Evolutionary conservation across 176 grass and related monocot species (phyloP), one percentile per base, ranked within the genome.

Genomic region (Aegilops sharonensis): DNA sequence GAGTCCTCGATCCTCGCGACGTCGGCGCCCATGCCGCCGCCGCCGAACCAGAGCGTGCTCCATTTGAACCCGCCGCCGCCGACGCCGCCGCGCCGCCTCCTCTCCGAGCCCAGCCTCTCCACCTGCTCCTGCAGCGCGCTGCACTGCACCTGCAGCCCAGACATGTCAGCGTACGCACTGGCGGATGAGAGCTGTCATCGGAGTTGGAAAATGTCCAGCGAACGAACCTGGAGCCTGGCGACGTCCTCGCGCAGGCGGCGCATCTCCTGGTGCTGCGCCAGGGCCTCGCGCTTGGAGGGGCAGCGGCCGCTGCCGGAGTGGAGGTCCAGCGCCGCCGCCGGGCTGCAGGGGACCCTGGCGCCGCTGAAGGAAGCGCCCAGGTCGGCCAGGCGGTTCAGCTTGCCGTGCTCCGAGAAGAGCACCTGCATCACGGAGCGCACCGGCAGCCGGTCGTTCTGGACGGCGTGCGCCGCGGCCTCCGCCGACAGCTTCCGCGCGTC

Each of bases 381-480:
- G 61, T 98, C 93, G 14, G 94, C 83, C 7, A 96, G 79, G 37
- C 90, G 94, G 80, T 91, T 96, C 11, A 99, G 89, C 88, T 96
- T 99, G 60, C 86, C 87, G 89, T 99, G 94, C 85, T 99, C 97
- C 6, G 94, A 96, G 87, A 96, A 96, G 79, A 99, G 90, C 57
- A 99, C 97, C 83, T 99, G 94, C 82, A 99, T 85, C 45, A 96
- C 94, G 20, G 94, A 92, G 36, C 97, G 92, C 71, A 99, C 90
- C 0, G 97, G 89, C 52, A 99, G 80, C 72, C 97, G 94, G 70
- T 99, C 97, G 87, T 99, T 99, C 86, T 99, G 97, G 75, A 94
- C 84, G 27, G 97, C 94, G 66, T 99, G 94, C 78, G 87, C 81
- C 59, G 92, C 91, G 0, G 97, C 94, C 82, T 99, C 97, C 34